phyloP scores from a whole-genome alignment of 2,329 filamentous ascomycete species.

The Pseudocercospora fijiensis region DNA sequence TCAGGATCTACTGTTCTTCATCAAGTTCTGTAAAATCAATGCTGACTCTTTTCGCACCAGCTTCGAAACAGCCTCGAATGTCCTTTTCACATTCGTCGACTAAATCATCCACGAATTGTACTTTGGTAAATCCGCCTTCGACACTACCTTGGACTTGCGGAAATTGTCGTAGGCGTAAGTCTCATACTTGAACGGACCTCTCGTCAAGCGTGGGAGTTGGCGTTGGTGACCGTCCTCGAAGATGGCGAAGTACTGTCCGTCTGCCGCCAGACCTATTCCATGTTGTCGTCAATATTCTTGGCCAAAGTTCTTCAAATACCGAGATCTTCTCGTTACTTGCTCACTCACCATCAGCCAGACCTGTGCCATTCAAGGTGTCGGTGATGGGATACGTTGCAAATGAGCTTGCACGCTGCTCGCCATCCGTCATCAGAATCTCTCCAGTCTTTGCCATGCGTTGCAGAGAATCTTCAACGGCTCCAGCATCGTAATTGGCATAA shows the following conservation, averaged over 20 bases:
- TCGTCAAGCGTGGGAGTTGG: neutral
- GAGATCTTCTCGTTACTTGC: neutral
- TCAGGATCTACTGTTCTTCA: too few species aligned
- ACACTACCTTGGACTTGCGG: neutral
- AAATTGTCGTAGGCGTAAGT: neutral
- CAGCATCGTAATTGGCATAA: neutral
- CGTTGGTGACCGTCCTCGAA: neutral
- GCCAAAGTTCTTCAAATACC: neutral
- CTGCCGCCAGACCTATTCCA: neutral
- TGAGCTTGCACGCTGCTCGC: neutral
- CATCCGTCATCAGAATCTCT: neutral
- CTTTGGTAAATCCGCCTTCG: neutral
- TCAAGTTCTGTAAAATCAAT: neutral
- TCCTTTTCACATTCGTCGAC: neutral
- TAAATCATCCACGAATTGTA: neutral
- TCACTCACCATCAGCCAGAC: neutral
- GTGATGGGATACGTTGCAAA: neutral
- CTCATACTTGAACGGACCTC: neutral
- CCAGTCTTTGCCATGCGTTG: neutral
- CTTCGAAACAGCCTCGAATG: neutral
- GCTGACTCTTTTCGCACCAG: neutral
- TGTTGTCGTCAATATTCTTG: neutral
- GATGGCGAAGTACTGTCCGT: neutral
- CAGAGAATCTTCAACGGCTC: neutral
- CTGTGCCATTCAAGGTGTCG: neutral